Percentiles rank a stretch among this genome's conserved stretches.
Evolutionary conservation across 2,329 filamentous ascomycete species (phyloP).

Genomic region (Fusarium redolens): DNA sequence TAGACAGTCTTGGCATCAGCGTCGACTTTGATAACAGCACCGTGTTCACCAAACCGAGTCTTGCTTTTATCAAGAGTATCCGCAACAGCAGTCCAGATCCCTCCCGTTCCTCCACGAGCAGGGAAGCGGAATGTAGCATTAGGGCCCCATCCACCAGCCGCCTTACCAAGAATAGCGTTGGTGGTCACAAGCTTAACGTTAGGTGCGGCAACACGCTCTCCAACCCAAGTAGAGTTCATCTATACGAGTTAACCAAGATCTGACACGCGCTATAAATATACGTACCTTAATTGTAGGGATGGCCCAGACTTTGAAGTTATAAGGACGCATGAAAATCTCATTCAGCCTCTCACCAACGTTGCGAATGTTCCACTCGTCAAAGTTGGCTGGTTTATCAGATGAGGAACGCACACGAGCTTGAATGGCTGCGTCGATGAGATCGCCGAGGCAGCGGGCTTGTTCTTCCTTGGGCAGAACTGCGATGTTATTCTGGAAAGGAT

Average conservation of each 20-base stretch:
- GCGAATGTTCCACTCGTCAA: constrained; percentile 97
- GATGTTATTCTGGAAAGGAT: constrained; percentile 99
- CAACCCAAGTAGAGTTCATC: constrained; percentile 99
- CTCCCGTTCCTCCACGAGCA: constrained; percentile 92
- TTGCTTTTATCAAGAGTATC: constrained; percentile 93
- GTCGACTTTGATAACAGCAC: constrained; percentile 86
- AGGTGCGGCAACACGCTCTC: constrained; percentile 96
- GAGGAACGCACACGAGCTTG: constrained; percentile 82
- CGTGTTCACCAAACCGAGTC: constrained; percentile 86
- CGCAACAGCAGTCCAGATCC: constrained; percentile 98
- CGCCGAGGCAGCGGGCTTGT: constrained; percentile 92
- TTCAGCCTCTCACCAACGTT: constrained; percentile 91
- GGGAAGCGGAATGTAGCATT: constrained; percentile 99
- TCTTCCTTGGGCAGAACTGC: constrained; percentile 97
- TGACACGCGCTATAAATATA: accelerated
- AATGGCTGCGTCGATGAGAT: constrained; percentile 92
- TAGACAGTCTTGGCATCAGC: constrained; percentile 84
- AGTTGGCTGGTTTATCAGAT: constrained; percentile 87
- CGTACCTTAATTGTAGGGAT: constrained; percentile 94
- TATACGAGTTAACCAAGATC: constrained; percentile 51
- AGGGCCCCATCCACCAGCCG: constrained; percentile 96
- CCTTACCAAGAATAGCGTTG: constrained; percentile 96
- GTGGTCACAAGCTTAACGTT: constrained; percentile 92
- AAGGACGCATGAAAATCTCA: constrained; percentile 97
- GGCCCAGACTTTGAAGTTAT: constrained; percentile 99